phyloP scores from a whole-genome alignment of 2,329 filamentous ascomycete species.

The Fusarium nanum region DNA sequence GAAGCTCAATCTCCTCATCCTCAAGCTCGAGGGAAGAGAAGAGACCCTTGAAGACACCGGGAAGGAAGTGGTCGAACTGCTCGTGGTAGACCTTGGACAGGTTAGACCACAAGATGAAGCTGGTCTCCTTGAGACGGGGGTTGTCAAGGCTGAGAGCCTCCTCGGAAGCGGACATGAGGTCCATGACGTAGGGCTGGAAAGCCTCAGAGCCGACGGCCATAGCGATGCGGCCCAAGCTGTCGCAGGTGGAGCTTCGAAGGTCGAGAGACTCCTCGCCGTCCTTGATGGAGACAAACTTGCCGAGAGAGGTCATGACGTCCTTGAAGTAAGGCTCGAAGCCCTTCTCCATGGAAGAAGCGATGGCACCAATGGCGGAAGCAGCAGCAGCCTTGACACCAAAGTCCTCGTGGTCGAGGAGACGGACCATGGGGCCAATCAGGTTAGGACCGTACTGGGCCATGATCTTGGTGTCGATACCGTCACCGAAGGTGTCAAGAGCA shows the following conservation, averaged over 20 bases:
- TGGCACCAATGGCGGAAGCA: constrained; percentile 88
- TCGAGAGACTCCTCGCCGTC: constrained; percentile 90
- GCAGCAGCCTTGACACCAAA: constrained; percentile 90
- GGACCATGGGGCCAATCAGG: constrained; percentile 85
- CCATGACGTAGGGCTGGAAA: constrained; percentile 91
- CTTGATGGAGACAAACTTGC: constrained; percentile 85
- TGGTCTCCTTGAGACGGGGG: constrained; percentile 91
- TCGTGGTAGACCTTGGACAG: constrained; percentile 94
- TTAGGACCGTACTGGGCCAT: constrained; percentile 85
- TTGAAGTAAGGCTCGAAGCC: constrained; percentile 93
- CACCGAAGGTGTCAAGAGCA: constrained; percentile 90
- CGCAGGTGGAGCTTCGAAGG: constrained; percentile 87
- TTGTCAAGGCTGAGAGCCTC: constrained; percentile 90
- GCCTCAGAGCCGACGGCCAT: constrained; percentile 84
- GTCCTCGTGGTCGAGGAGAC: constrained; percentile 85
- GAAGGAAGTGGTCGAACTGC: constrained; percentile 81
- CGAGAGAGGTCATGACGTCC: constrained; percentile 89
- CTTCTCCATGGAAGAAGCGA: constrained; percentile 85
- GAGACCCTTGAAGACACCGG: constrained; percentile 81
- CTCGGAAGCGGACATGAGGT: constrained; percentile 91
- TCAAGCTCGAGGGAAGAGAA: constrained; percentile 88
- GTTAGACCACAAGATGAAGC: constrained; percentile 96
- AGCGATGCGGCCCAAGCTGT: constrained; percentile 94
- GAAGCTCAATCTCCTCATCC: constrained; percentile 86
- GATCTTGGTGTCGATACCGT: constrained; percentile 81